These are phyloP conservation scores for Kodamaea anthophila DNA, from an alignment of 1,139 yeast species.

Conservation along the genomic window DNA sequence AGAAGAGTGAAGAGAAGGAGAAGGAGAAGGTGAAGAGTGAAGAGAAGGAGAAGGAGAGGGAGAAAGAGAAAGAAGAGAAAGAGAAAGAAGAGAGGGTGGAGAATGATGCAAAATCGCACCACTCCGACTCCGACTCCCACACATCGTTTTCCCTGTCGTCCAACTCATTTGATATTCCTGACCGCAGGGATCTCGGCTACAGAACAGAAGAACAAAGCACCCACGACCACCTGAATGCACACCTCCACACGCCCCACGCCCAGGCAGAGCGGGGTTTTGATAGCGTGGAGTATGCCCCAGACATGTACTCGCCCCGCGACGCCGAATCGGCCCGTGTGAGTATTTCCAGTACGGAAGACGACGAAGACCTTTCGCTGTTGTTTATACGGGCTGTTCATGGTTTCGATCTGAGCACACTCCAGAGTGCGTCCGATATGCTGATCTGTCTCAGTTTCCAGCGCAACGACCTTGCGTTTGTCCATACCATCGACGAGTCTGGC, in stretches of 20 bases:
- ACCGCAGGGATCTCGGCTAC: slow-evolving; percentile 26
- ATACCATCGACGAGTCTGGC: slow-evolving; percentile 85
- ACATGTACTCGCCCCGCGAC: slow-evolving; percentile 2
- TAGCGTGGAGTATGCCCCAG: background rate
- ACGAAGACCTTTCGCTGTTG: slow-evolving; percentile 38
- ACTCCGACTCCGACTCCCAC: slow-evolving; percentile 23
- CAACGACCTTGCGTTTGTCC: slow-evolving; percentile 80
- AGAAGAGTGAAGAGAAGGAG: background rate
- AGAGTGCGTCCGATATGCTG: slow-evolving; percentile 60
- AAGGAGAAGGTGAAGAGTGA: background rate
- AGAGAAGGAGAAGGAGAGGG: background rate
- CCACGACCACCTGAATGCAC: background rate
- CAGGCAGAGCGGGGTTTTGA: background rate
- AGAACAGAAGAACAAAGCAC: background rate
- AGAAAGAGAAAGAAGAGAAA: background rate
- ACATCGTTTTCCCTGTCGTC: slow-evolving; percentile 15
- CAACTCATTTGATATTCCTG: slow-evolving; percentile 22
- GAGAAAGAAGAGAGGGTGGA: background rate
- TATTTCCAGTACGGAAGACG: slow-evolving; percentile 13
- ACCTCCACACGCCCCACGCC: slow-evolving; percentile 2
- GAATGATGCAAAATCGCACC: slow-evolving; percentile 11
- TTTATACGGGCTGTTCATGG: slow-evolving; percentile 68
- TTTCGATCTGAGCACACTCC: slow-evolving; percentile 66
- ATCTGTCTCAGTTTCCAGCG: slow-evolving; percentile 80
- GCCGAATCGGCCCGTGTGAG: slow-evolving; percentile 3